These are phyloP conservation scores for Eustoma russellianum DNA, from an alignment of 257 asterid species.

Conservation along the genomic window DNA sequence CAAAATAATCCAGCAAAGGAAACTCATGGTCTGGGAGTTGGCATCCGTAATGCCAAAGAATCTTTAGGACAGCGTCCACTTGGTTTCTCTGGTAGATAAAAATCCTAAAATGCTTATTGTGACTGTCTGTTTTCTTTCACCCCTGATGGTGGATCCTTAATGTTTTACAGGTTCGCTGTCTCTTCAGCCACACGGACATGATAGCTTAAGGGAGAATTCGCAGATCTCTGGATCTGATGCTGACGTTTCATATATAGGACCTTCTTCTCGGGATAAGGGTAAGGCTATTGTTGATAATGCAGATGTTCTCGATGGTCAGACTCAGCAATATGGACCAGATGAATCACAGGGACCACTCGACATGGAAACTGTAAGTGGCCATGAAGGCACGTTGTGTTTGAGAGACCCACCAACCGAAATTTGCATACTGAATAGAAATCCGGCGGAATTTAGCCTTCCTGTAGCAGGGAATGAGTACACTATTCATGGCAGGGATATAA, in stretches of 20 bases:
- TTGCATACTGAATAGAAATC: constrained; percentile 42
- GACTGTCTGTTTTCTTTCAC: background rate
- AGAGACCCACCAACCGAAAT: constrained; percentile 1
- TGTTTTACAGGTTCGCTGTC: constrained; percentile 14
- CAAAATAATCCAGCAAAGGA: constrained; percentile 23
- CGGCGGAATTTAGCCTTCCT: constrained; percentile 56
- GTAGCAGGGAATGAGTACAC: constrained; percentile 42
- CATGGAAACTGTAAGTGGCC: constrained; percentile 1
- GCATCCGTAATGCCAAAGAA: constrained; percentile 25
- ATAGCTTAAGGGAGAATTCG: constrained; percentile 6
- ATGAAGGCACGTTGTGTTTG: constrained; percentile 1
- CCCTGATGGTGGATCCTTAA: background rate
- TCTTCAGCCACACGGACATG: constrained; percentile 15
- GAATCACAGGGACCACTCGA: background rate
- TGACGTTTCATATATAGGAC: background rate
- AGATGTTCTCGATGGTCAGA: background rate
- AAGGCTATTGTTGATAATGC: constrained; percentile 9
- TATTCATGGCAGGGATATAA: constrained; percentile 32
- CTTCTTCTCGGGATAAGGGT: constrained; percentile 9
- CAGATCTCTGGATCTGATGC: constrained; percentile 1
- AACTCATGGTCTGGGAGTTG: constrained; percentile 14
- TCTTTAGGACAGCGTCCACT: constrained; percentile 24
- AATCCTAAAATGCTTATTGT: too few species aligned
- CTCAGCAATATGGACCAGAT: background rate
- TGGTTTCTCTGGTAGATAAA: constrained; percentile 20